A percentile compares a stretch with the other conserved stretches of the same genome.
phyloP scores from a whole-genome alignment of 805 yeast genomes.

The Peterozyma xylosa region DNA sequence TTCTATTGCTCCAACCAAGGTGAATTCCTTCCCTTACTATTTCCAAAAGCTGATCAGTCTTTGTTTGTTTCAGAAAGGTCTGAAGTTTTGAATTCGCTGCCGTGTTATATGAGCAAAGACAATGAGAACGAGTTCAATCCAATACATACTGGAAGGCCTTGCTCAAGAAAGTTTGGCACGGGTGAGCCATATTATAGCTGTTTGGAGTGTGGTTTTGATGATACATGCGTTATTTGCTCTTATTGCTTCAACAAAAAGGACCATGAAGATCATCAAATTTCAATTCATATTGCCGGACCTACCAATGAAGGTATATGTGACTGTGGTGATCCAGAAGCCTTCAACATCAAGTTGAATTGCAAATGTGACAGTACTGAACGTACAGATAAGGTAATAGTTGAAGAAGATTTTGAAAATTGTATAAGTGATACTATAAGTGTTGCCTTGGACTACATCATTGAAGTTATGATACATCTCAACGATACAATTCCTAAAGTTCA shows the following conservation, averaged over 20 bases:
- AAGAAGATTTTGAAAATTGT: constrained; percentile 11
- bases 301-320: constrained; percentile 57
- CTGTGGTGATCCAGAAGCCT: constrained; percentile 67
- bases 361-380: constrained; percentile 20
- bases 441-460: constrained; percentile 34
- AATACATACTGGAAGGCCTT: constrained; percentile 53
- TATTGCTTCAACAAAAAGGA: constrained; percentile 66
- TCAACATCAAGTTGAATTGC: constrained; percentile 47
- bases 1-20: constrained; percentile 31
- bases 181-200: constrained; percentile 71
- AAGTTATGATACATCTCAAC: constrained; percentile 30
- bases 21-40: constrained; percentile 15
- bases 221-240: constrained; percentile 70
- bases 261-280: constrained; percentile 60
- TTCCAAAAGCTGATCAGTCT: constrained; percentile 1
- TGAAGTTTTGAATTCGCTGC: background rate
- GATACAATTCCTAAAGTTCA: constrained; percentile 32
- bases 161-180: constrained; percentile 53
- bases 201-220: constrained; percentile 69
- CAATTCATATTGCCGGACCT: constrained; percentile 40
- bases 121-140: constrained; percentile 9
- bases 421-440: constrained; percentile 23
- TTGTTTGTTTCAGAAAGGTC: background rate
- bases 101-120: background rate
- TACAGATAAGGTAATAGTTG: background rate